These are phyloP conservation scores for Tricholoma terreum DNA, from an alignment of 768 basidiomycete genomes.

Conservation along the genomic window DNA sequence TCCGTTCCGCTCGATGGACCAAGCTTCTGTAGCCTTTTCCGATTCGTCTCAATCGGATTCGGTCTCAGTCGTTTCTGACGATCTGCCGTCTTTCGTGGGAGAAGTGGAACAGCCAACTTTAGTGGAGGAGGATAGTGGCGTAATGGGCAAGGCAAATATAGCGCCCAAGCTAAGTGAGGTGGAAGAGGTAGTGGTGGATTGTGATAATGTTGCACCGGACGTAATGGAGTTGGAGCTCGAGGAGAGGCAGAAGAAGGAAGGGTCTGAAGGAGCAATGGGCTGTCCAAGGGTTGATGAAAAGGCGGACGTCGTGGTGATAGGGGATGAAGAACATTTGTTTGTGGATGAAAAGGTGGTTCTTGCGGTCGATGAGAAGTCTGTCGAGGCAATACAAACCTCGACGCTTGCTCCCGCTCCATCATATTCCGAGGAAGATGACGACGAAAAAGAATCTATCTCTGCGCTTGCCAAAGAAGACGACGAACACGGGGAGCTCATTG, in stretches of 20 bases:
- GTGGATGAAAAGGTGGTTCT: background rate
- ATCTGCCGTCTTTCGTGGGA: no score
- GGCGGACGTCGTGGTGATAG: no score
- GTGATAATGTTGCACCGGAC: background rate
- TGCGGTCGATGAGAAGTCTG: background rate
- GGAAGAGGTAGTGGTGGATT: background rate
- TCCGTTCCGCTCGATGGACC: no score
- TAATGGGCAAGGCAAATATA: background rate
- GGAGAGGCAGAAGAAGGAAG: background rate
- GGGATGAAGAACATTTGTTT: no score
- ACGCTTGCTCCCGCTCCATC: background rate
- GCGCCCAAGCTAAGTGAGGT: background rate
- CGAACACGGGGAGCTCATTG: background rate
- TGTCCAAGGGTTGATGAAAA: no score
- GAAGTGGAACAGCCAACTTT: background rate
- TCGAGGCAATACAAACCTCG: background rate
- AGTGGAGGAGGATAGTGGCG: background rate
- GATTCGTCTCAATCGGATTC: no score
- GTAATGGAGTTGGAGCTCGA: background rate
- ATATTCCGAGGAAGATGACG: background rate
- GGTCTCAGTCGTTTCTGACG: no score
- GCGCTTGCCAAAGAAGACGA: background rate
- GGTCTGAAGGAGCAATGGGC: background rate
- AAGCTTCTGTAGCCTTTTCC: no score
- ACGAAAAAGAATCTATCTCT: background rate